These are phyloP conservation scores for Magnolia kwangsiensis DNA, from an alignment of 164 flowering plant species.

Conservation along the genomic window DNA sequence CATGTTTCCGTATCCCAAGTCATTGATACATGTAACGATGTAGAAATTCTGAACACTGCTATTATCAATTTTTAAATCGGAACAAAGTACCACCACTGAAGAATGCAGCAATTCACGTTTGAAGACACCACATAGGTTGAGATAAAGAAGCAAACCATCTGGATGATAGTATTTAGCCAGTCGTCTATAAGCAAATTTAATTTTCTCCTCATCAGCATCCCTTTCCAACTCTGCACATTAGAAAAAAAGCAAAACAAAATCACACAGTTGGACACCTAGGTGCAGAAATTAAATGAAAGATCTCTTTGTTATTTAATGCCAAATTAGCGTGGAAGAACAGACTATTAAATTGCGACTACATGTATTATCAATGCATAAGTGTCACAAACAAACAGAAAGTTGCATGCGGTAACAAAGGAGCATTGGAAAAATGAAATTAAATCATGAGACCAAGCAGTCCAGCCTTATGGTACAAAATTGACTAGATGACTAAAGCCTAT, in stretches of 20 bases:
- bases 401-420: too few species aligned
- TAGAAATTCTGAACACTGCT: not conserved
- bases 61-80: not conserved
- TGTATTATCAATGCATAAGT: too few species aligned
- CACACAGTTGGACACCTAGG: not conserved
- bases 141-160: conserved; percentile 70
- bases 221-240: conserved; percentile 65
- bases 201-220: conserved; percentile 87
- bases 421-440: not conserved
- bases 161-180: conserved; percentile 95
- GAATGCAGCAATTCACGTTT: not conserved
- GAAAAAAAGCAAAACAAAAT: not conserved
- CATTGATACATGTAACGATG: too few species aligned
- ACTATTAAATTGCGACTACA: too few species aligned
- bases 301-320: not conserved
- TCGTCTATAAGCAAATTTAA: conserved; percentile 81
- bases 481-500: not conserved
- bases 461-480: not conserved
- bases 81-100: not conserved
- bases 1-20: too few species aligned
- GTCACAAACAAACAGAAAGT: too few species aligned
- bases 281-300: not conserved
- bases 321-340: not conserved
- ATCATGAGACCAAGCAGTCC: not conserved
- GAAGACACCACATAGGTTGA: not conserved